Conservation (phyloP, 2,329 filamentous ascomycete species). For the Arthrobotrys conoides region DNA sequence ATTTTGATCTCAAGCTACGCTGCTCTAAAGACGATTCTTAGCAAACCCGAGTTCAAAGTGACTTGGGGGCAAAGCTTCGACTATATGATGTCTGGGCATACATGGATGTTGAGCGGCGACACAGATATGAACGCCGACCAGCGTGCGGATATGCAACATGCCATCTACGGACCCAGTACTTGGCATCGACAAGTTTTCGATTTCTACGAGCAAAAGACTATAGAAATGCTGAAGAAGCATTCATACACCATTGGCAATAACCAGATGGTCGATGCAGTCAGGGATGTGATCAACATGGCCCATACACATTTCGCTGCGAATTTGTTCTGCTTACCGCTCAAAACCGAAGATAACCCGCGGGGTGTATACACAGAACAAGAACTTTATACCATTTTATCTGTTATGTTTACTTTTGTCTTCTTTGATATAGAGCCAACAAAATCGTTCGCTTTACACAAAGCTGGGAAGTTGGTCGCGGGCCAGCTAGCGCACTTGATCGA, state of each 20-base stretch:
- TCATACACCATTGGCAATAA: slow-evolving; percentile 75
- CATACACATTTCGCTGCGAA: slow-evolving; percentile 73
- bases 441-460: slow-evolving; percentile 76
- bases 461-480: slow-evolving; percentile 72
- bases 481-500: slow-evolving; percentile 76
- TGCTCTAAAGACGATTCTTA: slow-evolving; percentile 75
- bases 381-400: slow-evolving; percentile 74
- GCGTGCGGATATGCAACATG: slow-evolving; percentile 72
- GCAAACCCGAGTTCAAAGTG: slow-evolving; percentile 75
- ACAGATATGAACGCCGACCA: slow-evolving; percentile 70
- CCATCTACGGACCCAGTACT: slow-evolving; percentile 73
- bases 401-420: slow-evolving; percentile 78
- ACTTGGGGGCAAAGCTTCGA: slow-evolving; percentile 76
- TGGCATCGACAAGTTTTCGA: slow-evolving; percentile 76
- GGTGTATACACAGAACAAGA: slow-evolving; percentile 74
- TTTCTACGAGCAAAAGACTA: slow-evolving; percentile 77
- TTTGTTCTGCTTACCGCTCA: slow-evolving; percentile 72
- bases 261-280: slow-evolving; percentile 77
- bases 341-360: slow-evolving; percentile 70
- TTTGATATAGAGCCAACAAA: slow-evolving; percentile 77
- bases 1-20: slow-evolving; percentile 75
- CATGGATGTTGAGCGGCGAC: slow-evolving; percentile 73
- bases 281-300: slow-evolving; percentile 73
- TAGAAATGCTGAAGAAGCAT: slow-evolving; percentile 76
- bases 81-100: slow-evolving; percentile 74